Evolutionary conservation across 1,284 basidiomycete genomes (phyloP), one percentile per base, ranked within the genome.

Genomic region (Neolentinus lepideus): DNA sequence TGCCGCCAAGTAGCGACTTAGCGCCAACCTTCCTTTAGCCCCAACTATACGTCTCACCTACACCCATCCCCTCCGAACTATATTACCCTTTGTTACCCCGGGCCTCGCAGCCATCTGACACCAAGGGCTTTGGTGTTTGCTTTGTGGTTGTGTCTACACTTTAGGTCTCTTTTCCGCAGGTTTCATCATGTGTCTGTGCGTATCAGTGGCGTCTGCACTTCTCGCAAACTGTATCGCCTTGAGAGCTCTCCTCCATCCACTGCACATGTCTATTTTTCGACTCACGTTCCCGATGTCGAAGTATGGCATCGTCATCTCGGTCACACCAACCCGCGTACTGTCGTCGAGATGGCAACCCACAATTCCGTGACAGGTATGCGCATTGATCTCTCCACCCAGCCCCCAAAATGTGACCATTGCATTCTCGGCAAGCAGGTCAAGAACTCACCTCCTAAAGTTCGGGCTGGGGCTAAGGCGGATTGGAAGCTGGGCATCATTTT

Each of bases 361-460:
- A 11, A 21, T 21, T 2, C 33, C 38, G 52, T 51, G 16, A 22
- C 54, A 55, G 58, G 56, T 59, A 55, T 57, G 56, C 52, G 33
- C 31, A 45, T 57, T 25, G 53, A 57, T 46, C 53, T 57, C 19
- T 59, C 58, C n/a, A 25, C 31, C 1, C 14, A 16, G 19, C 58
- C 56, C 3, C 29, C 53, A 12, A 54, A 54, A 52, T 59, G 58
- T 55, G 53, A 59, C 19, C 29, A 22, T 22, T 59, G 58, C 54
- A 54, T 57, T 27, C 27, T 51, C 3, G 56, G 58, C 22, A 59
- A 59, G 46, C 56, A 59, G 48, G 27, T 50, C 14, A 38, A 51
- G n/a, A 55, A 29, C 10, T 12, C 59, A 3, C 51, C 59, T 26
- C 58, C 58, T 1, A 57, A 57, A 24, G 27, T 46, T 19, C 26